Conservation (phyloP, 2,329 filamentous ascomycete genomes). For the Xylaria sp. region DNA sequence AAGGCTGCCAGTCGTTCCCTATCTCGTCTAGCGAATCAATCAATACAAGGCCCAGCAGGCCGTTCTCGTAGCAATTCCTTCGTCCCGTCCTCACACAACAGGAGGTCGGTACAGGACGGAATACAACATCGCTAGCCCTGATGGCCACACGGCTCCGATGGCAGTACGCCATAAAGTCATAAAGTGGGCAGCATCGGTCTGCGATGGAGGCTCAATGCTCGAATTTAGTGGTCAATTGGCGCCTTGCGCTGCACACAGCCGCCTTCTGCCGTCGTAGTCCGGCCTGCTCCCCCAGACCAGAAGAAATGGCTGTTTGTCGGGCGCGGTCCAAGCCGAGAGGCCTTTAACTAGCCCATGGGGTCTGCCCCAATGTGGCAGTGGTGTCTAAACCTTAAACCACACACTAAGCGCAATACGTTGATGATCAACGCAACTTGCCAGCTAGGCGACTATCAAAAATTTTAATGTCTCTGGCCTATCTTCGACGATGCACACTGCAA, state of each 20-base stretch:
- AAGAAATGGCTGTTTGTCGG: slow-evolving; percentile 24
- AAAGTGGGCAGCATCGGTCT: slow-evolving; percentile 4
- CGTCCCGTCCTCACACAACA: not conserved
- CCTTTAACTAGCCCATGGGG: slow-evolving; percentile 23
- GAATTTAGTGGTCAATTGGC: slow-evolving; percentile 30
- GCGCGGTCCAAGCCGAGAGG: slow-evolving; percentile 29
- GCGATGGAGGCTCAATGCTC: slow-evolving; percentile 25
- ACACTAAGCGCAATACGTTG: slow-evolving; percentile 14
- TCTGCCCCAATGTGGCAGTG: slow-evolving; percentile 10
- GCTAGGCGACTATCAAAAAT: slow-evolving; percentile 4
- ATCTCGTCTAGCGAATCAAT: not conserved
- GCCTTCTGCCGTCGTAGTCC: slow-evolving; percentile 20
- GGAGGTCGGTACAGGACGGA: slow-evolving; percentile 16
- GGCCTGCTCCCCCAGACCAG: not conserved
- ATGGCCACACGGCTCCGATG: slow-evolving; percentile 10
- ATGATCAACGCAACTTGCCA: slow-evolving; percentile 21
- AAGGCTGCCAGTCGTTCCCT: too few species aligned
- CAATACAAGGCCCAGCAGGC: not conserved
- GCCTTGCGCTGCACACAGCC: slow-evolving; percentile 22
- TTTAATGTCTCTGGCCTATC: not conserved
- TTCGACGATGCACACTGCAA: slow-evolving; percentile 26
- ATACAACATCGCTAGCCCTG: slow-evolving; percentile 23
- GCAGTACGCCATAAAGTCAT: not conserved
- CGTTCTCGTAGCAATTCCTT: not conserved
- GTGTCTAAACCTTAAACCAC: slow-evolving; percentile 23